Evolutionary conservation across 371 early-diverging fungal species (phyloP).

Genomic region (Blakeslea trispora): DNA sequence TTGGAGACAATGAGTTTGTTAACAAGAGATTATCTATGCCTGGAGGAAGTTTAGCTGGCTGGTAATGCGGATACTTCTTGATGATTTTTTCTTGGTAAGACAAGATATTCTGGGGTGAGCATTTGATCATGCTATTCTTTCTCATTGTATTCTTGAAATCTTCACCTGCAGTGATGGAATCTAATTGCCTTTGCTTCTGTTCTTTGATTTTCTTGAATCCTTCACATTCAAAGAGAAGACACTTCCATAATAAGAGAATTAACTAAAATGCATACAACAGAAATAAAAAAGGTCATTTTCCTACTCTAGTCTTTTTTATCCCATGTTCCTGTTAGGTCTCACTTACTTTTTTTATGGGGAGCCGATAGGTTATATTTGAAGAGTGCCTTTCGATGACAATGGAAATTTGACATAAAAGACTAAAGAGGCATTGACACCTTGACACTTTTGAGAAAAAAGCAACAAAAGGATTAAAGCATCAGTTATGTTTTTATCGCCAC

Average conservation of each 20-base stretch:
- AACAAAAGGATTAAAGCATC: slow-evolving; percentile 17
- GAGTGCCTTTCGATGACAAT: background rate
- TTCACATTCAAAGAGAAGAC: slow-evolving; percentile 64
- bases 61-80: slow-evolving; percentile 64
- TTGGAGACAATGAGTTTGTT: slow-evolving; percentile 16
- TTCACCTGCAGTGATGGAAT: background rate
- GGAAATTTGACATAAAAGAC: background rate
- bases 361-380: background rate
- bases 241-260: slow-evolving; percentile 71
- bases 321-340: background rate
- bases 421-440: background rate
- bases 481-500: no score
- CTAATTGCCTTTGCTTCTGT: slow-evolving; percentile 26
- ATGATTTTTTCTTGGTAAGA: slow-evolving; percentile 57
- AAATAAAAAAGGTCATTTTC: no score
- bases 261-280: slow-evolving; percentile 41
- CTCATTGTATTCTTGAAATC: slow-evolving; percentile 14
- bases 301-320: no score
- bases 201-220: slow-evolving; percentile 49
- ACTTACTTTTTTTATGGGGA: slow-evolving; percentile 51
- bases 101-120: slow-evolving; percentile 64
- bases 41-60: slow-evolving; percentile 31
- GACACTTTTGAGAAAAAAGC: slow-evolving; percentile 43
- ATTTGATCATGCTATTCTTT: slow-evolving; percentile 41
- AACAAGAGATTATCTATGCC: slow-evolving; percentile 13